Percentiles rank a stretch among this genome's conserved stretches.
These are phyloP conservation scores for Arachnomyces sp. DNA, from an alignment of 2,329 filamentous ascomycete species.

Conservation along the genomic window DNA sequence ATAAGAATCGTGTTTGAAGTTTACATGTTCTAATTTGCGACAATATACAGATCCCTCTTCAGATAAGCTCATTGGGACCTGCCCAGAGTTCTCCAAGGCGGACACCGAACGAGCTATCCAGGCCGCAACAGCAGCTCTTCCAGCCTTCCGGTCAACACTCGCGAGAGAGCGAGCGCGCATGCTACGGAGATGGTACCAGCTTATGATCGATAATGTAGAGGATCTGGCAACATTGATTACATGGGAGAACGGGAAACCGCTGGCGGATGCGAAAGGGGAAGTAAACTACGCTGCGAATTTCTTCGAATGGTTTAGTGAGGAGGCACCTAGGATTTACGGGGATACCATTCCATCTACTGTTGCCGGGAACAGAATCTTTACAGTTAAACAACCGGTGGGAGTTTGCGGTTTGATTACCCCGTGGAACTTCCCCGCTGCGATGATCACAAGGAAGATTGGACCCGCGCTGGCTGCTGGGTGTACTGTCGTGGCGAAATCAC, in stretches of 20 bases:
- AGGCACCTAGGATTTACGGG: conserved; percentile 52
- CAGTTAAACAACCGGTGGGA: conserved; percentile 59
- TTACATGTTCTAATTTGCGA: no score
- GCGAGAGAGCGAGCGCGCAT: conserved; percentile 54
- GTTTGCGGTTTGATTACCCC: conserved; percentile 62
- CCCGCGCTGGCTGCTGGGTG: conserved; percentile 81
- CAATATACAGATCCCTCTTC: conserved; percentile 73
- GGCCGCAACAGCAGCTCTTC: conserved; percentile 68
- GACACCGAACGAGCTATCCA: conserved; percentile 77
- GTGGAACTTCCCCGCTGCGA: conserved; percentile 56
- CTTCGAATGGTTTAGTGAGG: conserved; percentile 58
- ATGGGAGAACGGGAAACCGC: conserved; percentile 63
- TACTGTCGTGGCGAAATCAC: conserved; percentile 86
- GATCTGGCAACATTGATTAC: conserved; percentile 60
- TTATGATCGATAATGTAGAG: conserved; percentile 59
- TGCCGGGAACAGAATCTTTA: conserved; percentile 55
- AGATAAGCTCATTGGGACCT: conserved; percentile 69
- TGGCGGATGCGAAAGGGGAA: conserved; percentile 54
- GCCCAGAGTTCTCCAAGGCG: conserved; percentile 68
- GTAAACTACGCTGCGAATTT: conserved; percentile 53
- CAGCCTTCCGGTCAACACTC: conserved; percentile 53
- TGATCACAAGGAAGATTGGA: conserved; percentile 46
- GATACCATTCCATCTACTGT: conserved; percentile 55
- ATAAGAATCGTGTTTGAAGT: no score
- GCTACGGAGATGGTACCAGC: conserved; percentile 60